Evolutionary conservation across 345 rosid genomes (phyloP), one percentile per base, ranked within the genome.

Genomic region (Heritiera littoralis): DNA sequence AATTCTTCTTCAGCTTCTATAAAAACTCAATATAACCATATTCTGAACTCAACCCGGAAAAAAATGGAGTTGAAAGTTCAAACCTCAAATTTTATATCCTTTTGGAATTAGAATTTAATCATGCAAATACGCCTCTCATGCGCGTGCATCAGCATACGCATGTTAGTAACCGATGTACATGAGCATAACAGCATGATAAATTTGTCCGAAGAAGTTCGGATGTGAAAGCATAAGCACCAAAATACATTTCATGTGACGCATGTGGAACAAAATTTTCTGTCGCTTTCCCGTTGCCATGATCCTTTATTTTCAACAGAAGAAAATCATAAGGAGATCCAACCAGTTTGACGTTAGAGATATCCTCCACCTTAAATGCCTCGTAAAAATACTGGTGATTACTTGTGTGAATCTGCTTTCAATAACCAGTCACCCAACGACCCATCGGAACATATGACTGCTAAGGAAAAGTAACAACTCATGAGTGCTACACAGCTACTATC

Each of bases 381-480:
- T n/a, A 2, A 48, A 49, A 20, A 28, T 7, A 51, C 23, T 6
- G 23, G 61, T 56, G 63, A 58, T 58, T n/a, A 18, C 30, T 56
- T 2, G 2, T 7, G 30, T 58, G 63, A 58, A 55, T 18, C 23
- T 17, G 60, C 60, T 55, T 55, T 55, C 60, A 17, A 17, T 0
- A 60, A 60, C 38, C 32, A 23, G 64, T 60, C 35, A 60, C 5
- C 64, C 28, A 20, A 59, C 9, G 17, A 9, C 60, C 60, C 9
- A 5, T 55, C 6, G 2, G 6, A 23, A 14, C 65, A 60, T 14
- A 14, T 1, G 6, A 60, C 13, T 23, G 2, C 20, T 9, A 6
- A 60, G 65, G 65, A 60, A 60, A 20, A 60, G 35, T 60, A 60
- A 60, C 65, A 60, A 9, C 9, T n/a, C 61, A 56, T 56, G 61